These are phyloP conservation scores for Ilex aquifolium DNA, from an alignment of 257 asterid species.

Conservation along the genomic window DNA sequence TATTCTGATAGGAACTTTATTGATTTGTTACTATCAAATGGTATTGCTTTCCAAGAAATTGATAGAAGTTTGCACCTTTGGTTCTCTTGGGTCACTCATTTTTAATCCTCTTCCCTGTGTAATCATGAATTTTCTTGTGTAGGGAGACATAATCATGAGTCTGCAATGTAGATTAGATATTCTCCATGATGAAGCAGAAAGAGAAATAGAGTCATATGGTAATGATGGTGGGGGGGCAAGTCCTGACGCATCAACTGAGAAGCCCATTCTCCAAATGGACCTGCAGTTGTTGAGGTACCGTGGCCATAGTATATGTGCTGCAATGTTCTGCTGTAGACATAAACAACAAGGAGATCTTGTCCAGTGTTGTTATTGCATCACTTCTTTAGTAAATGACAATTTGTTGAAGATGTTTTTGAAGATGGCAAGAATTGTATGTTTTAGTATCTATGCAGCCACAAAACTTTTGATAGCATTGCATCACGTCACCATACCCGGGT, in stretches of 20 bases:
- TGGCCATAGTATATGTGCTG: conserved; percentile 5
- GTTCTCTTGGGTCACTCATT: conserved; percentile 6
- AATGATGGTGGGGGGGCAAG: conserved; percentile 33
- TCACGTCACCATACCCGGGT: too few relatives aligned
- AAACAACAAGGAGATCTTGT: too few relatives aligned
- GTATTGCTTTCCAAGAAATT: background rate
- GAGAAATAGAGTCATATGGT: conserved; percentile 32
- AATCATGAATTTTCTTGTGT: conserved; percentile 22
- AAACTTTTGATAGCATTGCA: too few relatives aligned
- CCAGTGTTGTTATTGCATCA: background rate
- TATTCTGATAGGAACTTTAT: background rate
- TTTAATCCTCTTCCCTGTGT: conserved; percentile 9
- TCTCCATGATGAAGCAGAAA: conserved; percentile 77
- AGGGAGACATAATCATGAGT: conserved; percentile 90
- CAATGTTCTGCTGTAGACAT: too few relatives aligned
- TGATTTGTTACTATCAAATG: background rate
- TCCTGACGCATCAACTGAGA: conserved; percentile 24
- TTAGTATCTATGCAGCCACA: too few relatives aligned
- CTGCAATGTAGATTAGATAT: conserved; percentile 79
- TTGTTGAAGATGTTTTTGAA: too few relatives aligned
- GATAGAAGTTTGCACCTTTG: background rate
- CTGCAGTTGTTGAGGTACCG: conserved; percentile 51
- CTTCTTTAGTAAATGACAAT: background rate
- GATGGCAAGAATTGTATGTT: too few relatives aligned
- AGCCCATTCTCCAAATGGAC: conserved; percentile 42